Base-by-base conservation (phyloP, 257 asterid genomes). In the Solanum dulcamara region DNA sequence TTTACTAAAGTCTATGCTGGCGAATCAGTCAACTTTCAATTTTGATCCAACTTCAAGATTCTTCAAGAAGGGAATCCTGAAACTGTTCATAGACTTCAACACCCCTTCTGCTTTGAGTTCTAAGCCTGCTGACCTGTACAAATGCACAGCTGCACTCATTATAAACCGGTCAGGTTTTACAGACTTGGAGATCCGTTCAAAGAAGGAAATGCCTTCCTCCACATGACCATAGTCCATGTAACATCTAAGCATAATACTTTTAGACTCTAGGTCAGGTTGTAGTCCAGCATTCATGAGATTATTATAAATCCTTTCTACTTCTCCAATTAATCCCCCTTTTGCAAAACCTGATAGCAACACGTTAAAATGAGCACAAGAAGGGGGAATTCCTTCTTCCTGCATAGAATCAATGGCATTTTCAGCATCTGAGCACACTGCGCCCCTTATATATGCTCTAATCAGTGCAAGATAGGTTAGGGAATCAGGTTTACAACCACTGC, bases 111-210 rank as follows among this genome's bases (percentile, higher is more conserved):
- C 98, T 84, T 53, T 87, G 57, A 62, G 44, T 53, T 86, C 94
- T 30, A 89, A 85, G 83, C 89, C 83, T 3, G 88, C 93, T 67
- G 95, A 87, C 88, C 82, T 85, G 89, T 94, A 96, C 51, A 96
- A 90, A 66, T 93, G 96, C 84, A 92, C 88, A 15, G 95, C 97
- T 1, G 96, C 96, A 77, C 98, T 94, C 91, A 90, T 85, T 75
- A 92, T 85, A 85, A 92, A 96, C 91, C 93, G 88, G 88, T 93
- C 98, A 30, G 90, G 87, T 87, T 87, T 85, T 10, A 84, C 70
- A 14, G 87, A 64, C 83, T 86, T 38, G 72, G 93, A 87, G 85
- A 91, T 91, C 72, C 90, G 90, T 90, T 96, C 94, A 42, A 89
- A 93, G 88, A 96, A 94, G 81, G 81, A 40, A 83, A 94, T 91